Percentiles rank a stretch among this genome's conserved stretches.
These are phyloP conservation scores for Phytomonas sp. DNA, from an alignment of 208 protist species.

Conservation along the genomic window DNA sequence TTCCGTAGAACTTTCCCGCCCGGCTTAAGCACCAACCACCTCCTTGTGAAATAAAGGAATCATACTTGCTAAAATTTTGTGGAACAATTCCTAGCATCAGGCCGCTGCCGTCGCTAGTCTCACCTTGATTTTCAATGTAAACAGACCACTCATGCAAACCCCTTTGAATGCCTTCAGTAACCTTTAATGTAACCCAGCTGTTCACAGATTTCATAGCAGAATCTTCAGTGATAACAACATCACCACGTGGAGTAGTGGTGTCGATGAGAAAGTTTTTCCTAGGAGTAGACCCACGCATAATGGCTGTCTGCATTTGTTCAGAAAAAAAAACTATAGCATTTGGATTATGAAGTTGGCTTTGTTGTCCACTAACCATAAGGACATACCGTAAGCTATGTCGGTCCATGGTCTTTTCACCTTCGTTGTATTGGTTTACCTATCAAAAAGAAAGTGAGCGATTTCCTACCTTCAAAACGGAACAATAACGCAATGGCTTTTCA, in stretches of 20 bases:
- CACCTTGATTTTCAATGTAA: constrained; percentile 87
- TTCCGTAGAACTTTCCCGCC: constrained; percentile 90
- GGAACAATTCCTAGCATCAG: constrained; percentile 91
- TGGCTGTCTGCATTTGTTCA: constrained; percentile 52
- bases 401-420: constrained; percentile 38
- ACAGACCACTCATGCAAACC: constrained; percentile 90
- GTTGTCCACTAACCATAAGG: constrained; percentile 53
- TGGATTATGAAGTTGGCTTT: constrained; percentile 62
- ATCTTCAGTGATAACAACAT: constrained; percentile 83
- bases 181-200: constrained; percentile 88
- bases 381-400: constrained; percentile 71
- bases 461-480: not conserved
- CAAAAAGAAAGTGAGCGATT: not conserved
- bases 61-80: constrained; percentile 84
- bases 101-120: constrained; percentile 87
- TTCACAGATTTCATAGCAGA: constrained; percentile 86
- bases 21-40: constrained; percentile 89
- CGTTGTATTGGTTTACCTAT: not conserved
- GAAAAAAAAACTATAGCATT: constrained; percentile 60
- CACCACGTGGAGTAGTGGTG: constrained; percentile 79
- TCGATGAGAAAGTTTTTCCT: constrained; percentile 86
- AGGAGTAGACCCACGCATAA: constrained; percentile 58
- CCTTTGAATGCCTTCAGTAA: constrained; percentile 78
- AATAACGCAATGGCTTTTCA: not conserved
- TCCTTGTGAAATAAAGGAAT: constrained; percentile 91